A percentile compares a stretch with the other conserved stretches of the same genome.
These are phyloP conservation scores for Hortaea werneckii DNA, from an alignment of 2,329 filamentous ascomycete species.

Conservation along the genomic window DNA sequence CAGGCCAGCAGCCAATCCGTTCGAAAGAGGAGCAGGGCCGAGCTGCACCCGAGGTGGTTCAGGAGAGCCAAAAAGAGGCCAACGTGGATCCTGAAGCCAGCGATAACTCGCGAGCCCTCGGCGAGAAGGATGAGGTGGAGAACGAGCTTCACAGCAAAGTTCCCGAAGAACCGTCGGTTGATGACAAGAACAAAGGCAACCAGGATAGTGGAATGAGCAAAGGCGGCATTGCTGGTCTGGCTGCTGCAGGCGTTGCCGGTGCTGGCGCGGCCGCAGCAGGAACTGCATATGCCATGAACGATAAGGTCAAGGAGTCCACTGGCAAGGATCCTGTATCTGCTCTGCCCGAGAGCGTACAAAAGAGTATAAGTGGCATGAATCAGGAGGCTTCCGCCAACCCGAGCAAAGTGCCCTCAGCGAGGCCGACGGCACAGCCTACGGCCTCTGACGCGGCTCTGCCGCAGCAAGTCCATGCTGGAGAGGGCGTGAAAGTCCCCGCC, in stretches of 20 bases:
- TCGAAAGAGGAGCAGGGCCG: slow-evolving; percentile 35
- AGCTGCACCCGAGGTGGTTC: slow-evolving; percentile 45
- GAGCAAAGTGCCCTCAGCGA: not conserved
- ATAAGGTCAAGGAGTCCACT: slow-evolving; percentile 30
- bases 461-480: slow-evolving; percentile 13
- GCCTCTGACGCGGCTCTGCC: slow-evolving; percentile 7
- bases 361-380: slow-evolving; percentile 29
- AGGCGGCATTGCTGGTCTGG: slow-evolving; percentile 27
- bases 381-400: slow-evolving; percentile 1
- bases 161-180: slow-evolving; percentile 25
- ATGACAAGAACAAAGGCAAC: not conserved
- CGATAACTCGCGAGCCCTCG: slow-evolving; percentile 56
- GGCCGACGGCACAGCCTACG: slow-evolving; percentile 17
- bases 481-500: slow-evolving; percentile 9
- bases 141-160: slow-evolving; percentile 59
- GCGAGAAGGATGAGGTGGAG: slow-evolving; percentile 67
- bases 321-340: slow-evolving; percentile 40
- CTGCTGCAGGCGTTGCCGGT: slow-evolving; percentile 29
- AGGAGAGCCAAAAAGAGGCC: slow-evolving; percentile 54
- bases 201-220: slow-evolving; percentile 13
- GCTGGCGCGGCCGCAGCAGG: slow-evolving; percentile 27
- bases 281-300: slow-evolving; percentile 27
- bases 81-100: slow-evolving; percentile 58
- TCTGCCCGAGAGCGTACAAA: slow-evolving; percentile 32
- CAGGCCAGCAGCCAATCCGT: slow-evolving; percentile 33